These are phyloP conservation scores for Sporothrix dimorphospora DNA, from an alignment of 2,329 filamentous ascomycete species.

Conservation along the genomic window DNA sequence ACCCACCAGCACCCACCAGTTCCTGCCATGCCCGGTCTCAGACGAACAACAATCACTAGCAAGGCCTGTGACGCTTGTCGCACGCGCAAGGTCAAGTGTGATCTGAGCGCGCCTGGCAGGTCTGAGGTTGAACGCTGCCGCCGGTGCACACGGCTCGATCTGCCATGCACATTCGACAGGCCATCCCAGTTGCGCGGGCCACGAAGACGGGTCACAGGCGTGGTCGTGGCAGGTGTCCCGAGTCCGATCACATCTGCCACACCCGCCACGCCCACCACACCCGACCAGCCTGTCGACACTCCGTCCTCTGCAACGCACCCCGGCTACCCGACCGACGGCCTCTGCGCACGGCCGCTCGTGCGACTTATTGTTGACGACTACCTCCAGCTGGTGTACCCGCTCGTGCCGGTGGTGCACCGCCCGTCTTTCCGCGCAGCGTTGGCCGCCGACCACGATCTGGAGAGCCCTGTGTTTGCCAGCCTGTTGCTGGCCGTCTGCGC, in stretches of 20 bases:
- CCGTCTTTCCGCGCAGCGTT: neutral
- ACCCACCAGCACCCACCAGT: no score
- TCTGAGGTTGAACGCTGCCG: neutral
- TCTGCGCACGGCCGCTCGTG: neutral
- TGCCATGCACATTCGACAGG: slow-evolving; percentile 10
- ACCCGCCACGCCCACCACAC: neutral
- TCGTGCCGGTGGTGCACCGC: neutral
- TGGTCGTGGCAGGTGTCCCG: no score
- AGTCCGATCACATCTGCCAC: no score
- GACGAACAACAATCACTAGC: slow-evolving; percentile 7
- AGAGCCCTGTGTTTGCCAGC: slow-evolving; percentile 37
- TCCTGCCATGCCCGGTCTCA: neutral
- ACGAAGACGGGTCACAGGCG: neutral
- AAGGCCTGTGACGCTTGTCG: slow-evolving; percentile 17
- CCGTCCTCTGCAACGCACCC: neutral
- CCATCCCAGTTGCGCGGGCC: neutral
- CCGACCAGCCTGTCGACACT: neutral
- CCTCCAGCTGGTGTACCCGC: neutral
- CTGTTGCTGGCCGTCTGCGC: slow-evolving; percentile 37
- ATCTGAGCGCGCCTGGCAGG: neutral
- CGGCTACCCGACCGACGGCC: slow-evolving; percentile 8
- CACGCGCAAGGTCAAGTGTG: slow-evolving; percentile 18
- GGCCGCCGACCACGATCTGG: slow-evolving; percentile 31
- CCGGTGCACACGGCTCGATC: neutral
- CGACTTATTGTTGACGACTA: neutral